Evolutionary conservation across 108 stramenopile species (phyloP).

Genomic region (Craspedostauros australis): DNA sequence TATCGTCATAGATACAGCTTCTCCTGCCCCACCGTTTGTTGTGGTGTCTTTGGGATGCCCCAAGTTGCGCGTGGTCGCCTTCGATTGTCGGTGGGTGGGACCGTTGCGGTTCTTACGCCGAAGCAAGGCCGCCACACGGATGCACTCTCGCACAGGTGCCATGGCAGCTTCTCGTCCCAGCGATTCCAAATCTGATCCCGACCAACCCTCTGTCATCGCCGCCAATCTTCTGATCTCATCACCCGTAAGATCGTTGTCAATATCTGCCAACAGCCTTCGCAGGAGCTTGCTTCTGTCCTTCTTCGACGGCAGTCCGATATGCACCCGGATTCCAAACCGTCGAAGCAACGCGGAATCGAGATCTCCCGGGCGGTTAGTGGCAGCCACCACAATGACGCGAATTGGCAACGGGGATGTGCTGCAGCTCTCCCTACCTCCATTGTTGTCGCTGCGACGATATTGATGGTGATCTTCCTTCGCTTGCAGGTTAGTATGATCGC

Average conservation of each 20-base stretch:
- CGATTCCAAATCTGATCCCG: slow-evolving; percentile 76
- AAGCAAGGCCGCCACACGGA: slow-evolving; percentile 50
- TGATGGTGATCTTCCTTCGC: slow-evolving; percentile 3
- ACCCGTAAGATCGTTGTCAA: slow-evolving; percentile 43
- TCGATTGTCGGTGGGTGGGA: slow-evolving; percentile 11
- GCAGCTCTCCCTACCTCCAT: not conserved
- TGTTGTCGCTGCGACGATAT: not conserved
- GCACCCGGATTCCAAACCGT: slow-evolving; percentile 68
- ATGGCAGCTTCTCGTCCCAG: slow-evolving; percentile 77
- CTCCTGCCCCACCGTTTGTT: too few relatives aligned
- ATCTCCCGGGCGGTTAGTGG: slow-evolving; percentile 81
- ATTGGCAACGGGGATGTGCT: not conserved
- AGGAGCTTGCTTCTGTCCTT: slow-evolving; percentile 68
- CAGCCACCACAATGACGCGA: slow-evolving; percentile 75
- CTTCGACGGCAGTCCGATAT: slow-evolving; percentile 51
- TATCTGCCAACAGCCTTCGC: slow-evolving; percentile 29
- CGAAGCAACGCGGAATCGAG: slow-evolving; percentile 81
- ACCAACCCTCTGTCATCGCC: slow-evolving; percentile 68
- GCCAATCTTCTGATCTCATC: slow-evolving; percentile 44
- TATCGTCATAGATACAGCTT: too few relatives aligned
- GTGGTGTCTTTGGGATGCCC: slow-evolving; percentile 8
- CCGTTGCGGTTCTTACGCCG: slow-evolving; percentile 22
- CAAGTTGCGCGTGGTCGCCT: not conserved
- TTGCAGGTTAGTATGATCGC: slow-evolving; percentile 1
- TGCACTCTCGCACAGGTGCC: slow-evolving; percentile 80